Conservation (phyloP, 352 stramenopile genomes). For the Pythium plurisporium region DNA sequence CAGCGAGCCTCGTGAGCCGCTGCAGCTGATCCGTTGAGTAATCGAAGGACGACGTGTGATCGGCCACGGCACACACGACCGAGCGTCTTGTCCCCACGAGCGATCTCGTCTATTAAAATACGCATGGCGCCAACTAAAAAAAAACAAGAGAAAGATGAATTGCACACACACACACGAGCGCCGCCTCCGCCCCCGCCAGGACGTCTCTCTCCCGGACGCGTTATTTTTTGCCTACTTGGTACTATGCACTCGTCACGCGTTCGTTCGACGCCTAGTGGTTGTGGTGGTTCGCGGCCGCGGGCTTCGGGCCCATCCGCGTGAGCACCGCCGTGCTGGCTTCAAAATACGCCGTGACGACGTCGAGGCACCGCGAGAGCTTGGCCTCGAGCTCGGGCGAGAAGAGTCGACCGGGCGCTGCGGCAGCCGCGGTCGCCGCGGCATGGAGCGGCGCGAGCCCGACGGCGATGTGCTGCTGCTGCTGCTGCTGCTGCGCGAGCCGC, state of each 20-base stretch:
- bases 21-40: no score
- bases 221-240: background rate
- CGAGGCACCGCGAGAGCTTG: conserved; percentile 11
- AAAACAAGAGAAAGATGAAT: no score
- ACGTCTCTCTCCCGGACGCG: background rate
- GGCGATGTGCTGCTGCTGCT: no score
- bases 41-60: no score
- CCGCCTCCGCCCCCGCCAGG: no score
- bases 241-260: background rate
- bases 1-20: no score
- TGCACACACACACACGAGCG: no score
- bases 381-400: conserved; percentile 12
- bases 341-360: conserved; percentile 12
- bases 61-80: no score
- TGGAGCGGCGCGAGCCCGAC: conserved; percentile 6
- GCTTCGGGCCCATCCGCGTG: conserved; percentile 33
- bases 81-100: no score
- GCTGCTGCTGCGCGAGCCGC: conserved; percentile 1
- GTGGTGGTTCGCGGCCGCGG: conserved; percentile 13
- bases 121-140: no score
- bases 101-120: no score
- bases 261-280: background rate
- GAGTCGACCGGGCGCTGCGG: background rate
- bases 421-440: background rate
- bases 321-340: conserved; percentile 11